Conservation (phyloP, 495 filamentous ascomycete species). For the Aspergillus sparsus region DNA sequence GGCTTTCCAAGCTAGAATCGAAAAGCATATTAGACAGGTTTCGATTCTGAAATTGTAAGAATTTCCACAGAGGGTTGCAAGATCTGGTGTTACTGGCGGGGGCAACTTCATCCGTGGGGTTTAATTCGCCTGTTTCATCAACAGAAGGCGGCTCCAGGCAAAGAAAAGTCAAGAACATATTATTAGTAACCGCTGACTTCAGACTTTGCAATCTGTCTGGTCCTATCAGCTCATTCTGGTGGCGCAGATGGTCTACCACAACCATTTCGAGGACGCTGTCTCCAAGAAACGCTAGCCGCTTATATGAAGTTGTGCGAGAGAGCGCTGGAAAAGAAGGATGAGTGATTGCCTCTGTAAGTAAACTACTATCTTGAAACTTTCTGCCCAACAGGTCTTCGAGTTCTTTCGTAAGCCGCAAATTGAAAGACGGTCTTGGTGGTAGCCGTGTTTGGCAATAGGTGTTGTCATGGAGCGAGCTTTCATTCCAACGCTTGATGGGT, state of each 20-base stretch:
- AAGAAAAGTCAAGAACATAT: neutral
- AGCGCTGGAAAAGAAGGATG: neutral
- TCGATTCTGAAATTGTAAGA: neutral
- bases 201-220: neutral
- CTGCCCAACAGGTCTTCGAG: neutral
- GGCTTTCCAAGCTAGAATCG: neutral
- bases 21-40: neutral
- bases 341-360: neutral
- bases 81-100: neutral
- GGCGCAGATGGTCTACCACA: neutral
- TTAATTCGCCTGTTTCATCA: neutral
- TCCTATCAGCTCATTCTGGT: neutral
- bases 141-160: neutral
- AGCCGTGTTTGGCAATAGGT: neutral
- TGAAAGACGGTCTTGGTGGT: neutral
- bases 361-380: neutral
- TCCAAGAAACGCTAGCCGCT: neutral
- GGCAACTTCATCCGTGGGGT: neutral
- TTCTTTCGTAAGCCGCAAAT: neutral
- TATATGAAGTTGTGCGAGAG: neutral
- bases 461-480: neutral
- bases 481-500: neutral
- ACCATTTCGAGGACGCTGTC: neutral
- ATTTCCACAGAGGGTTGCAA: neutral
- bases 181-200: neutral